Evolutionary conservation across 768 basidiomycete species (phyloP), one percentile per base, ranked within the genome.

Genomic region (Auriscalpium vulgare): DNA sequence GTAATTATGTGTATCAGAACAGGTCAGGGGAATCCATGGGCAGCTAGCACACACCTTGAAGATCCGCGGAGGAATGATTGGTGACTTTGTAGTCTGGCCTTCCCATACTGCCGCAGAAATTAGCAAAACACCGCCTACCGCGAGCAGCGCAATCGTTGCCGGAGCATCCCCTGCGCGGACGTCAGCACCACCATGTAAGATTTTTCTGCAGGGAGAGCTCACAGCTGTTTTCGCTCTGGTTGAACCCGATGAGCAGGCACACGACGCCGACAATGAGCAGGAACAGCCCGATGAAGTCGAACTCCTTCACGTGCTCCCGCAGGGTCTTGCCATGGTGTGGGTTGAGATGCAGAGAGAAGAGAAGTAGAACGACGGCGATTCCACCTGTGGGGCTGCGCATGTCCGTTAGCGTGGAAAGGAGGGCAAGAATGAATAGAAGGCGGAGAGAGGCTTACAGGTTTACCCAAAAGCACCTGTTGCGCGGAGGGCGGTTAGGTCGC

Each of bases 251-350:
- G 23, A 76, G 62, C 8, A 76, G 59, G 58, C 71, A 71, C 19
- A 73, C 63, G 37, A 75, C 66, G 29, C 72, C 73, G 17, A 55
- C 48, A 36, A 77, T 64, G 21, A 69, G 63, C 8, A 69, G 63
- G 35, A 61, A 37, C 23, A 77, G 63, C n/a, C 76, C 76, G 51
- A 69, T 5, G 54, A 74, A 71, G 64, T 77, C 75, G 59, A 77
- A 77, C 51, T 70, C 66, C 16, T 52, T 53, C 40, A 67, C 56
- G 37, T 74, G 68, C 8, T 70, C 59, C n/a, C 57, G 59, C 40
- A 74, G 62, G 0, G 70, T 57, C 56, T 65, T 68, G 17, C 66
- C 59, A 55, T 71, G 64, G 51, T 67, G 69, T 14, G 69, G 64
- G 55, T 69, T 71, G 14, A 75, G 64, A 58, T 73, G 67, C 23